phyloP scores from a whole-genome alignment of 352 stramenopile genomes.

The Globisporangium parvum region DNA sequence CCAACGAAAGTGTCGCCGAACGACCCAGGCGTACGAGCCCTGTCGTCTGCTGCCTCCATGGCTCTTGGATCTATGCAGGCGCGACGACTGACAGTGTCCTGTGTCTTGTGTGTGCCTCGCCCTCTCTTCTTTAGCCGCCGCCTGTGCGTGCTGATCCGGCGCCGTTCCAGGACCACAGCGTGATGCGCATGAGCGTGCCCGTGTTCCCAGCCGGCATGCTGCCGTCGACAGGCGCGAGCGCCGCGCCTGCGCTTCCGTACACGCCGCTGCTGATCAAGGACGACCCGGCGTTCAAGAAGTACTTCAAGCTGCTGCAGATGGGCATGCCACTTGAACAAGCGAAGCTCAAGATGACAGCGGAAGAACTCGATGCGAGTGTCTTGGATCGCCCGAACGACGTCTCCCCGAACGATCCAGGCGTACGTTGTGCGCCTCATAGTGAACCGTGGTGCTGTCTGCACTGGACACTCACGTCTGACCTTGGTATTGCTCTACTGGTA shows the following conservation, averaged over 20 bases:
- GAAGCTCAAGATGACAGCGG: conserved; percentile 77
- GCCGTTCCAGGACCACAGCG: conserved; percentile 1
- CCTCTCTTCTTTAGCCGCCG: conserved; percentile 18
- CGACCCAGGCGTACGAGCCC: conserved; percentile 55
- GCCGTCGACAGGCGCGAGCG: conserved; percentile 3
- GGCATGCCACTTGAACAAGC: conserved; percentile 80
- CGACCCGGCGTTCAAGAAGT: conserved; percentile 68
- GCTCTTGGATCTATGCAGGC: no score
- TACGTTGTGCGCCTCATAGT: conserved; percentile 20
- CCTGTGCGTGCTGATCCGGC: conserved; percentile 4
- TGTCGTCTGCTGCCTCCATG: neutral
- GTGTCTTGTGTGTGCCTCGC: neutral
- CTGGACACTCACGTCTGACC: neutral
- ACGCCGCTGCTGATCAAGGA: conserved; percentile 69
- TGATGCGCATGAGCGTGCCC: conserved; percentile 23
- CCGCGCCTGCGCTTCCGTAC: conserved; percentile 30
- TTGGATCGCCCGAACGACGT: conserved; percentile 68
- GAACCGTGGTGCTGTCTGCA: neutral
- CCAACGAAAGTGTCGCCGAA: conserved; percentile 67
- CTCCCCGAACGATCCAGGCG: conserved; percentile 73
- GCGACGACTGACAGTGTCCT: neutral
- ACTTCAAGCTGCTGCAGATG: conserved; percentile 80
- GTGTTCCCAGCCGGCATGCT: conserved; percentile 19
- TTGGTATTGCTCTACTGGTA: neutral
- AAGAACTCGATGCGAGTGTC: conserved; percentile 51